A percentile compares a stretch with the other conserved stretches of the same genome.
phyloP scores from a whole-genome alignment of 371 early-diverging fungal species.

The Phascolomyces articulosus region DNA sequence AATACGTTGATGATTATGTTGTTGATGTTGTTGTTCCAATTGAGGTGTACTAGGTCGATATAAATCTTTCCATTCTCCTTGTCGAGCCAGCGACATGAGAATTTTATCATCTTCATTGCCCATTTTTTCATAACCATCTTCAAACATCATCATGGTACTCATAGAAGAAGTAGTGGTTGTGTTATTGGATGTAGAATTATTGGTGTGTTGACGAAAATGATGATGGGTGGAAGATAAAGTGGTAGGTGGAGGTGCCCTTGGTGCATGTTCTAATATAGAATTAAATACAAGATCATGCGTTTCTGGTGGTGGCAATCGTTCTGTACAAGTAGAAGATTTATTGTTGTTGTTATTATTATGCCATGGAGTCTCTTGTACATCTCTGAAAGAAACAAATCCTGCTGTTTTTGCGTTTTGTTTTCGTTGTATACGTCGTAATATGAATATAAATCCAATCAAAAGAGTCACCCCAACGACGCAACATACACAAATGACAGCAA shows the following conservation, averaged over 20 bases:
- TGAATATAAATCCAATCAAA: slow-evolving; percentile 3
- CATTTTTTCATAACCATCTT: slow-evolving; percentile 19
- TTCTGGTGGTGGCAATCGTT: slow-evolving; percentile 11
- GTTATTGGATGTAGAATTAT: no score
- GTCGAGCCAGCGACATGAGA: slow-evolving; percentile 29
- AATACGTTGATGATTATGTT: neutral
- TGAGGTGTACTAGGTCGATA: slow-evolving; percentile 15
- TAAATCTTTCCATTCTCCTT: slow-evolving; percentile 23
- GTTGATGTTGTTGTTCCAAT: neutral
- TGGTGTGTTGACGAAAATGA: neutral
- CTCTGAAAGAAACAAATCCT: slow-evolving; percentile 14
- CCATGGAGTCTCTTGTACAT: neutral
- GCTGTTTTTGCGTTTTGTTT: neutral
- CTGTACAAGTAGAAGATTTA: neutral
- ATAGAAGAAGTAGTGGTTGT: neutral
- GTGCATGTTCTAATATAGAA: slow-evolving; percentile 13
- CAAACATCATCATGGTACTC: slow-evolving; percentile 15
- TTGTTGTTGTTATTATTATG: neutral
- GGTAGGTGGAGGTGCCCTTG: slow-evolving; percentile 6
- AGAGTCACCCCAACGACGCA: slow-evolving; percentile 8
- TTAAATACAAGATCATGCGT: slow-evolving; percentile 14
- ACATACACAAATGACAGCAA: slow-evolving; percentile 12
- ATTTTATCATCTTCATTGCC: slow-evolving; percentile 11
- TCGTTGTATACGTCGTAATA: slow-evolving; percentile 7
- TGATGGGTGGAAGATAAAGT: no score